phyloP scores from a whole-genome alignment of 2,329 filamentous ascomycete genomes.

The Colletotrichum orchidophilum region DNA sequence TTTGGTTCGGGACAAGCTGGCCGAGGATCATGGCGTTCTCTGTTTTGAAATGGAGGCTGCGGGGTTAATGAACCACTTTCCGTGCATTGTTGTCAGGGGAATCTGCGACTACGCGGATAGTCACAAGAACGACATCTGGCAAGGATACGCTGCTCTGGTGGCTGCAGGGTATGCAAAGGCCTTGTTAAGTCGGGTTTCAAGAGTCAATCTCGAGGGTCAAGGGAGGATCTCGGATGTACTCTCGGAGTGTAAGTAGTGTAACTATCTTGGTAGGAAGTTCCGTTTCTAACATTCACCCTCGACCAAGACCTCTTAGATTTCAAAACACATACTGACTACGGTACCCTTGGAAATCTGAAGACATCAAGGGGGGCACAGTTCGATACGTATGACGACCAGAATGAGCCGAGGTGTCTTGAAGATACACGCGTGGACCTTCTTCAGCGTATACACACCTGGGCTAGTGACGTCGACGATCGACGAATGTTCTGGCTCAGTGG shows the following conservation, averaged over 20 bases:
- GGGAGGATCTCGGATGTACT: neutral
- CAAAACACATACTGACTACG: too few relatives aligned
- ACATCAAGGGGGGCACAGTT: neutral
- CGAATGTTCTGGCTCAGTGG: slow-evolving; percentile 8
- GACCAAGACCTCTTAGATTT: too few relatives aligned
- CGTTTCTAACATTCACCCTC: neutral
- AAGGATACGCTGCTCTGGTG: slow-evolving; percentile 44
- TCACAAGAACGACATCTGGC: slow-evolving; percentile 49
- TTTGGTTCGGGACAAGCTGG: slow-evolving; percentile 41
- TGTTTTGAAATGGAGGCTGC: slow-evolving; percentile 46
- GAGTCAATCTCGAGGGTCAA: too few relatives aligned
- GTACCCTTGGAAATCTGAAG: too few relatives aligned
- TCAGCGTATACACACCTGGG: neutral
- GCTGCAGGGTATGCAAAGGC: slow-evolving; percentile 42
- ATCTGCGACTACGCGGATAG: slow-evolving; percentile 52
- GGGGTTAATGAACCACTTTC: too few relatives aligned
- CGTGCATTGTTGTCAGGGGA: slow-evolving; percentile 47
- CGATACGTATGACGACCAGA: neutral
- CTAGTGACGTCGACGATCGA: neutral
- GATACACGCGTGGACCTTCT: neutral
- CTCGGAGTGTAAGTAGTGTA: too few relatives aligned
- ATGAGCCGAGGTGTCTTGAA: neutral
- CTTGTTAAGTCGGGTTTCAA: neutral
- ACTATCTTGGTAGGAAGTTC: neutral
- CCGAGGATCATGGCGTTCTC: slow-evolving; percentile 16